Base-by-base conservation (phyloP, 139 green algal genomes). In the Auxenochlorella protothecoides region DNA sequence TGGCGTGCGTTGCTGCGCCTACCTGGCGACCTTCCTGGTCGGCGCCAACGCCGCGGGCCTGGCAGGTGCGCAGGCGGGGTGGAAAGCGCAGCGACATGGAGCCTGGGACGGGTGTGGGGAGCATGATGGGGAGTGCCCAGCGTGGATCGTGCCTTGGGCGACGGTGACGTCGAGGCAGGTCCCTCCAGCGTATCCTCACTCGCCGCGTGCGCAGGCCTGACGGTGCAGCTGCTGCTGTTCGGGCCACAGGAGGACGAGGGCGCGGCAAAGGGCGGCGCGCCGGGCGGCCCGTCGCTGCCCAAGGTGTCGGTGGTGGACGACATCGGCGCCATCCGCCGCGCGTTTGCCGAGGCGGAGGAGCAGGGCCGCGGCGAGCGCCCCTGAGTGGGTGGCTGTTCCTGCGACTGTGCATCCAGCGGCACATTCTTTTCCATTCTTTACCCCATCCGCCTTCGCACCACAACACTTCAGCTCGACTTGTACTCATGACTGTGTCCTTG, bases 21-120 rank as follows among this genome's bases (percentile, higher is more conserved):
- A 88, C 78, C 78, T 88, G 51, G 54, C 69, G 59, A 87, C 81
- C n/a, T 87, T 87, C 71, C 81, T 88, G 71, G 85, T 85, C 63
- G 83, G 75, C 5, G 83, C 81, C 52, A 88, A 88, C 63, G 63
- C 81, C 16, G 59, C 84, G 57, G 83, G 83, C 3, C 73, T 88
- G 53, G 44, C 68, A 51, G 80, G 77, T 85, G 57, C 53, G 73
- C 7, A 9, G 6, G 16, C 44, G 1, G 44, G 6, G 15, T 53
- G 54, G 5, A 15, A 44, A 44, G 27, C 27, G 27, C 27, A 44
- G 27, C 27, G 27, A 44, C 27, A 44, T 44, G 27, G 27, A 44
- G 27, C 27, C 27, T 44, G 1, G 27, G 27, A 44, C 1, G 27
- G 27, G 27, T 44, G 0, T 44, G 27, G 0, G 27, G 27, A 44